A percentile compares a stretch with the other conserved stretches of the same genome.
These are phyloP conservation scores for Didymella arachidicola DNA, from an alignment of 2,329 filamentous ascomycete species.

Conservation along the genomic window DNA sequence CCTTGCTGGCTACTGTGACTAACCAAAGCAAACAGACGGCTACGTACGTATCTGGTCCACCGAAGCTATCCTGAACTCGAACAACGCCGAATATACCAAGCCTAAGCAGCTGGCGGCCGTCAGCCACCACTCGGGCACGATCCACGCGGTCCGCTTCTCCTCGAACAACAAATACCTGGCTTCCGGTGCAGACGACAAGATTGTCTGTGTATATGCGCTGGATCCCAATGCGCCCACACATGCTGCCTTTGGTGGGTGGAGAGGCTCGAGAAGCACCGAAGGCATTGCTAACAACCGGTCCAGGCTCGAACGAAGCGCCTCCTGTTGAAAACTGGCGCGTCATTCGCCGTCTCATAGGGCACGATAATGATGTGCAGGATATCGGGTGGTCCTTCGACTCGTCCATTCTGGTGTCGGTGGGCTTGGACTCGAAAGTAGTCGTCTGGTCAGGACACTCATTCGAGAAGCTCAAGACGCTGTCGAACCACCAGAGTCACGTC, in stretches of 20 bases:
- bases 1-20: constrained; percentile 24
- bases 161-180: constrained; percentile 94
- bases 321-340: constrained; percentile 99
- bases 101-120: constrained; percentile 96
- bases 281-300: constrained; percentile 23
- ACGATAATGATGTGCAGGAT: constrained; percentile 99
- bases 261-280: not conserved
- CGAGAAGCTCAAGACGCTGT: constrained; percentile 93
- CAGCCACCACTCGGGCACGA: constrained; percentile 97
- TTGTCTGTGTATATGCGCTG: constrained; percentile 95
- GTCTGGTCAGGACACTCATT: constrained; percentile 99
- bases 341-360: constrained; percentile 88
- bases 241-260: constrained; percentile 74
- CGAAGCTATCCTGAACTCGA: constrained; percentile 85
- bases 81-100: constrained; percentile 73
- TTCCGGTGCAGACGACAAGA: constrained; percentile 97
- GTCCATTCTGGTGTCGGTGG: constrained; percentile 93
- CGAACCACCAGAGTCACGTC: constrained; percentile 95
- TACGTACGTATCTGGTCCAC: constrained; percentile 98
- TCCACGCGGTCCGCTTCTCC: constrained; percentile 96
- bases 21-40: constrained; percentile 68
- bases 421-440: constrained; percentile 95
- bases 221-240: constrained; percentile 81
- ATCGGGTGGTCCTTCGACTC: constrained; percentile 96
- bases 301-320: constrained; percentile 84